These are phyloP conservation scores for Ophiocordyceps unilateralis DNA, from an alignment of 2,329 filamentous ascomycete species.

Conservation along the genomic window DNA sequence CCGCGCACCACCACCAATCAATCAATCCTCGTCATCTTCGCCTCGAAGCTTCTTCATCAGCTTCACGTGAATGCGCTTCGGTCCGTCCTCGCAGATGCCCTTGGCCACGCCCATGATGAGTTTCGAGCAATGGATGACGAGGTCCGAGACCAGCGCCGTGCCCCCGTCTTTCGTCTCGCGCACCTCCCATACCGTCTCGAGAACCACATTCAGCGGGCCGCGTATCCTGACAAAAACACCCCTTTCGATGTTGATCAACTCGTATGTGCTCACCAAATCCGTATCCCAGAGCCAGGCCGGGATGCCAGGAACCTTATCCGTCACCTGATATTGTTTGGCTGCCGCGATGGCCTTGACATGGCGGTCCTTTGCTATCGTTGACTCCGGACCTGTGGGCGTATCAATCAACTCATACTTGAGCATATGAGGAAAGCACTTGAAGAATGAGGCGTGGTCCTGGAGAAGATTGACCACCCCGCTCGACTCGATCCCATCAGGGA, in stretches of 20 bases:
- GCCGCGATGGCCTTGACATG: constrained; percentile 8
- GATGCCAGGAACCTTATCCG: constrained; percentile 31
- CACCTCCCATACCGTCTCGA: constrained; percentile 35
- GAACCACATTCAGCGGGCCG: constrained; percentile 30
- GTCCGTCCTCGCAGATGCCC: constrained; percentile 31
- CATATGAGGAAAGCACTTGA: constrained; percentile 34
- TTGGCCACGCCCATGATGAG: constrained; percentile 31
- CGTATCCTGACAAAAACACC: constrained; percentile 34
- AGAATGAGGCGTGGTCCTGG: constrained; percentile 33
- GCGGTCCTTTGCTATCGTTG: constrained; percentile 13
- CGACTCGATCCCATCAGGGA: constrained; percentile 20
- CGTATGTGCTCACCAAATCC: constrained; percentile 34
- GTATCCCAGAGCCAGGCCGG: constrained; percentile 38
- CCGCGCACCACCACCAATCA: background rate
- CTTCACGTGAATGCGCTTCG: constrained; percentile 31
- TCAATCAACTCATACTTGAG: constrained; percentile 21
- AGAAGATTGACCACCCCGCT: constrained; percentile 25
- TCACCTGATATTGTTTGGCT: constrained; percentile 27
- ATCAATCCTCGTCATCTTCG: background rate
- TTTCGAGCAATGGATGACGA: constrained; percentile 31
- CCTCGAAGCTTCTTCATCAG: constrained; percentile 19
- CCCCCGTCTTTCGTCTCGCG: constrained; percentile 13
- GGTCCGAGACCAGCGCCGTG: constrained; percentile 29
- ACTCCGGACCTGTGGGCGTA: constrained; percentile 9
- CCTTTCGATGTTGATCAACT: constrained; percentile 30